Evolutionary conservation across 2,329 filamentous ascomycete genomes (phyloP).

Genomic region (Neonectria magnoliae): DNA sequence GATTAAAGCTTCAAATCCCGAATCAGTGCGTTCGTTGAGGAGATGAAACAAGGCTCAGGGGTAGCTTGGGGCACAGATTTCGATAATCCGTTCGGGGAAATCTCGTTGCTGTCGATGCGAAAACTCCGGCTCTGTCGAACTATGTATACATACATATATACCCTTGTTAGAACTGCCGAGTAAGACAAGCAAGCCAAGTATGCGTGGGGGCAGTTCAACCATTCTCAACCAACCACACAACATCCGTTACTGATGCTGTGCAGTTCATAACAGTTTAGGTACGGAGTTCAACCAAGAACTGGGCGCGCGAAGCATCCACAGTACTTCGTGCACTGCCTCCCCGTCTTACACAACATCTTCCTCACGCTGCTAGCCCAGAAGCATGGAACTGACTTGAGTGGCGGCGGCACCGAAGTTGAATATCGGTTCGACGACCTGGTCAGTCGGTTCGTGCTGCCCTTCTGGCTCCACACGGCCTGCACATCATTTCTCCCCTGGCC

Average conservation of each 20-base stretch:
- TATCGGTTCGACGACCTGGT: too few species aligned
- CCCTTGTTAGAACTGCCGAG: neutral
- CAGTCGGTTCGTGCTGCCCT: neutral
- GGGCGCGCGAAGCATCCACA: neutral
- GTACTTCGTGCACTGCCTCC: neutral
- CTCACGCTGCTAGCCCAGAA: neutral
- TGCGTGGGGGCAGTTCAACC: neutral
- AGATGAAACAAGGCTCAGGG: neutral
- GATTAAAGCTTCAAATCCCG: constrained; percentile 3
- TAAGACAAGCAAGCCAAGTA: neutral
- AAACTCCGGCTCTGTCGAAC: neutral
- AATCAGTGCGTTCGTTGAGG: neutral
- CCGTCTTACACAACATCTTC: neutral
- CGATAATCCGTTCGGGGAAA: neutral
- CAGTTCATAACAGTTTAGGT: neutral
- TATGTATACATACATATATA: neutral
- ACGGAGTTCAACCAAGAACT: neutral
- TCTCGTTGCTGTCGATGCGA: constrained; percentile 6
- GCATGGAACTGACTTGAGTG: neutral
- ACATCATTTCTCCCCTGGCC: constrained; percentile 10
- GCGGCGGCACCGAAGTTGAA: too few species aligned
- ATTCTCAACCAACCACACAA: neutral
- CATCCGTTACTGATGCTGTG: neutral
- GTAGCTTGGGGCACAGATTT: constrained; percentile 4
- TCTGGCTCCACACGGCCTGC: constrained; percentile 2